Evolutionary conservation across 768 basidiomycete species (phyloP).

Genomic region (Cystobasidium ongulense): DNA sequence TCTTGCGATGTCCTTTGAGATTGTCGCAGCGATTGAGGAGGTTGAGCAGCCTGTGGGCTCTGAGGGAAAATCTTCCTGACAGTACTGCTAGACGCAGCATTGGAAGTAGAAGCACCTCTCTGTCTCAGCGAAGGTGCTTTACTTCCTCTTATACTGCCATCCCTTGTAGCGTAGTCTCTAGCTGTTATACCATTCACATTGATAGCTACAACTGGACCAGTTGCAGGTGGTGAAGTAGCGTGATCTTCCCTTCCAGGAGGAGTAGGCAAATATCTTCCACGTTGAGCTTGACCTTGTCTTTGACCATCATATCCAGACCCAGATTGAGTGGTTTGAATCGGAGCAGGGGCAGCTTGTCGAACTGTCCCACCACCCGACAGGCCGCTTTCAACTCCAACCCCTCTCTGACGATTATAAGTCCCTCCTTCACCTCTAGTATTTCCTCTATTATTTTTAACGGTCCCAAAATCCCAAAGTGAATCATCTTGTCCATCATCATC

Average conservation of each 20-base stretch:
- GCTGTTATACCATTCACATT: constrained; percentile 29
- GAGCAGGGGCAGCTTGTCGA: not conserved
- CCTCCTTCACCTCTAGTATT: constrained; percentile 40
- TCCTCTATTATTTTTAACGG: constrained; percentile 65
- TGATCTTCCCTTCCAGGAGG: not conserved
- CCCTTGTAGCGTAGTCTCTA: constrained; percentile 25
- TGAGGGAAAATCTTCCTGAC: constrained; percentile 21
- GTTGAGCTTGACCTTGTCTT: not conserved
- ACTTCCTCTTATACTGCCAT: not conserved
- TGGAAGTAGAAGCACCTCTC: not conserved
- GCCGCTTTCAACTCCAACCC: not conserved
- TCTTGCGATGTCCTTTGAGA: constrained; percentile 11
- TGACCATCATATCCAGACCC: not conserved
- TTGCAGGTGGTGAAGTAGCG: not conserved
- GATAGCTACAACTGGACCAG: constrained; percentile 7
- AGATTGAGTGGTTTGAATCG: not conserved
- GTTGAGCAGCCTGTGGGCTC: not conserved
- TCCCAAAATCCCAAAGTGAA: constrained; percentile 96
- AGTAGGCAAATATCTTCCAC: not conserved
- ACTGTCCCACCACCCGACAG: not conserved
- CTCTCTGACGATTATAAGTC: not conserved
- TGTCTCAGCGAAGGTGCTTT: not conserved
- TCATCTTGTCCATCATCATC: constrained; percentile 40
- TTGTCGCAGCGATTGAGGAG: constrained; percentile 27
- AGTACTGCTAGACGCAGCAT: constrained; percentile 4